Conservation (phyloP, 1,284 basidiomycete species). For the Psilocybe mexicana region DNA sequence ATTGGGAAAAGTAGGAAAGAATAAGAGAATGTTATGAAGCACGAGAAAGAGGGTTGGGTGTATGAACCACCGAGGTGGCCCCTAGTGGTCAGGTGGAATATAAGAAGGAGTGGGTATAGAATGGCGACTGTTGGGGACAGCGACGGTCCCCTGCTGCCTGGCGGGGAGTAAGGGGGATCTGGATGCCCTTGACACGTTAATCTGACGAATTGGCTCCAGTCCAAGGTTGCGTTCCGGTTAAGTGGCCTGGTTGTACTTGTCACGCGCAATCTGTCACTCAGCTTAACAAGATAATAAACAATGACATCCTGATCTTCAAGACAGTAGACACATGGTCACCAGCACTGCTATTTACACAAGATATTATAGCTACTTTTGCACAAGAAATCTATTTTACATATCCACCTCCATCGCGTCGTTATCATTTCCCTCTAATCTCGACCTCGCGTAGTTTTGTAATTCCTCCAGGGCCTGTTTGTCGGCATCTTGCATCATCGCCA, state of each 20-base stretch:
- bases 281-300: neutral
- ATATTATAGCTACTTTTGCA: neutral
- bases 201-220: constrained; percentile 22
- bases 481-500: constrained; percentile 59
- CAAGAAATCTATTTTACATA: constrained; percentile 14
- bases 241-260: constrained; percentile 16
- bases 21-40: constrained; percentile 29
- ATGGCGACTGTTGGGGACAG: constrained; percentile 37
- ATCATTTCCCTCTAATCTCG: constrained; percentile 21
- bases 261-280: constrained; percentile 13
- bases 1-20: constrained; percentile 23
- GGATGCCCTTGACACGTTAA: constrained; percentile 19
- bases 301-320: neutral
- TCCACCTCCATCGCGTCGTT: constrained; percentile 40
- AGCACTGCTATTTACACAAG: neutral
- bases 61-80: constrained; percentile 56
- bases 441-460: constrained; percentile 35
- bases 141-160: constrained; percentile 45
- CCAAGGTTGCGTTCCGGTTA: constrained; percentile 19
- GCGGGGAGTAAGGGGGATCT: constrained; percentile 18
- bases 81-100: constrained; percentile 42
- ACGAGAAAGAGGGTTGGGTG: constrained; percentile 21
- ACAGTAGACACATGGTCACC: neutral
- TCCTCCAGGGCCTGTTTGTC: constrained; percentile 46
- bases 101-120: constrained; percentile 37